Percentiles rank a stretch among this genome's conserved stretches.
These are phyloP conservation scores for Tillandsia leiboldiana DNA, from an alignment of 176 grass and related monocot genomes.

Conservation along the genomic window DNA sequence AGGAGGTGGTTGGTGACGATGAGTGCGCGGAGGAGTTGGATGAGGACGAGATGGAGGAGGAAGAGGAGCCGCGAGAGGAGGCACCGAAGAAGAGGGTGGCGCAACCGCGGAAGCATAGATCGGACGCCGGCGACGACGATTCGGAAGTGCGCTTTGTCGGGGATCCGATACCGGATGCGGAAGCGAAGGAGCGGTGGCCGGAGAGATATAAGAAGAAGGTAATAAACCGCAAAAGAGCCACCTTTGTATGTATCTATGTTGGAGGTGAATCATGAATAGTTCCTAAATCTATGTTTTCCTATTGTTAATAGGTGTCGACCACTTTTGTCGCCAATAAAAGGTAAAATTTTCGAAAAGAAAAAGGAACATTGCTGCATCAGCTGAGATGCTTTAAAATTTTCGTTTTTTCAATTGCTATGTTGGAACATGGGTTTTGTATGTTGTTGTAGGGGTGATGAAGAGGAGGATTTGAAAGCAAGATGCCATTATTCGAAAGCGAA, in stretches of 20 bases:
- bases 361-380: background rate
- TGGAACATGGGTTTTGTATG: background rate
- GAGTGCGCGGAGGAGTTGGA: background rate
- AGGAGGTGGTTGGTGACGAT: background rate
- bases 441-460: constrained; percentile 24
- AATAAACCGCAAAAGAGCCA: background rate
- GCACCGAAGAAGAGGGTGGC: constrained; percentile 24
- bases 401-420: background rate
- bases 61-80: constrained; percentile 21
- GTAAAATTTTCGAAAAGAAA: background rate
- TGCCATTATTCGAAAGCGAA: constrained; percentile 41
- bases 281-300: constrained; percentile 8
- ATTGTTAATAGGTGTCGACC: background rate
- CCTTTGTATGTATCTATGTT: background rate
- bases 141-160: constrained; percentile 30
- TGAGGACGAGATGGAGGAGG: background rate
- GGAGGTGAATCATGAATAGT: background rate
- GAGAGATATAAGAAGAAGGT: constrained; percentile 41
- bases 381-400: background rate
- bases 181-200: constrained; percentile 48
- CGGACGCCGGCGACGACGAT: background rate
- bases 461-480: constrained; percentile 20
- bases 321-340: background rate
- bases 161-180: constrained; percentile 20
- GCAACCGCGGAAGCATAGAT: constrained; percentile 13